Conservation (phyloP, 768 basidiomycete species). For the Tricholoma sp. region DNA sequence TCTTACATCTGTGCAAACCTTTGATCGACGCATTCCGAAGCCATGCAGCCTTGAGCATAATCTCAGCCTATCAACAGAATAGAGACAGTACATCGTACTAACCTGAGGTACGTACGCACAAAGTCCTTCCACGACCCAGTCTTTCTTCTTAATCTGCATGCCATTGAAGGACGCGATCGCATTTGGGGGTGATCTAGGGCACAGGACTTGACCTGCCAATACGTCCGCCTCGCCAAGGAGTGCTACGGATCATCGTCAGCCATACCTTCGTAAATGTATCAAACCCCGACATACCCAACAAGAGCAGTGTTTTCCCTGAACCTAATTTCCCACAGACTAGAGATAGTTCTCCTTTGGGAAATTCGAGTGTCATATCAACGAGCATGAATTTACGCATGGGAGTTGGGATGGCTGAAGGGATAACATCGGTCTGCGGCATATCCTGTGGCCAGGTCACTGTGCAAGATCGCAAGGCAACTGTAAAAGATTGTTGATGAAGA, state of each 20-base stretch:
- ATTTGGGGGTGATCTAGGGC: conserved; percentile 83
- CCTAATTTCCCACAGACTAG: conserved; percentile 91
- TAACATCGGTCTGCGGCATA: conserved; percentile 40
- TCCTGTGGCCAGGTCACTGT: conserved; percentile 92
- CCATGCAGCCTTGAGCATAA: conserved; percentile 48
- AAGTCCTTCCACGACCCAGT: conserved; percentile 75
- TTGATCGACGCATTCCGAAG: conserved; percentile 67
- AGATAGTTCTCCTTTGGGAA: conserved; percentile 75
- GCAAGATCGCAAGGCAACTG: conserved; percentile 74
- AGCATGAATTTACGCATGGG: conserved; percentile 78
- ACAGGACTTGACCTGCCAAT: conserved; percentile 72
- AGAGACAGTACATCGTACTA: conserved; percentile 27
- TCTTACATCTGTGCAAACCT: conserved; percentile 20
- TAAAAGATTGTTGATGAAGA: conserved; percentile 48
- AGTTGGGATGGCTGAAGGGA: conserved; percentile 59
- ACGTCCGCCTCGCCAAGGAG: conserved; percentile 88
- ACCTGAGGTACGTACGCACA: conserved; percentile 88
- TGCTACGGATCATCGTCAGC: too few relatives aligned
- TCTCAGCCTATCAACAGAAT: background rate
- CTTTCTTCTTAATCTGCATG: conserved; percentile 36
- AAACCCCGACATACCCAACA: conserved; percentile 44
- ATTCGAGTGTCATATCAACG: conserved; percentile 69
- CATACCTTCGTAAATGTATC: too few relatives aligned
- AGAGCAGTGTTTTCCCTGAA: conserved; percentile 80
- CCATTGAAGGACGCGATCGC: conserved; percentile 57